Base-by-base conservation (phyloP, 108 stramenopile species). In the Fragilaria crotonensis region DNA sequence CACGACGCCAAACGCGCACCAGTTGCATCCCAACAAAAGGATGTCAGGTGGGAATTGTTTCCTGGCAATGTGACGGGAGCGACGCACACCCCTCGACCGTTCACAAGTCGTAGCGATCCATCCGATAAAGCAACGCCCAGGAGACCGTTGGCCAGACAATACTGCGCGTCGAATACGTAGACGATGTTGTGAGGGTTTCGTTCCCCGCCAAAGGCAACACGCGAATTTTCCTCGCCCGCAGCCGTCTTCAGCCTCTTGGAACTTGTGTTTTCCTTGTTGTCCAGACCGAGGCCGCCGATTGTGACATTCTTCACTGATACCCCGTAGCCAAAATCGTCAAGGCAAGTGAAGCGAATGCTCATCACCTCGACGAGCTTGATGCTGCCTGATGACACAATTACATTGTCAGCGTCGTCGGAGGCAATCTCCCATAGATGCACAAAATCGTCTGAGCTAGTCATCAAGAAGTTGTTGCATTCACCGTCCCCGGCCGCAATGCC, bases 51-150 rank as follows among this genome's bases (percentile, higher is more conserved):
- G 19, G 76, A 74, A 41, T 72, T 48, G 1, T 26, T 26, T 0
- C 78, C 82, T 2, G 83, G 83, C 0, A 84, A 60, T 9, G 61
- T 52, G 18, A 84, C 25, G 32, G 77, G 51, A 7, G 79, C 66
- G 11, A 84, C 55, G 52, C 83, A 84, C 7, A 73, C 28, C n/a
- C 83, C 83, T 20, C 83, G 64, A 22, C 78, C 77, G 68, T 84
- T 84, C 22, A 80, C 33, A 28, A 84, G 30, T 5, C 83, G 70
- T 17, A 80, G 57, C 47, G 81, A 84, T 29, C 91, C 91, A 75
- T 93, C 91, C 17, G 91, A 84, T 19, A 93, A 62, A 19, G 91
- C 91, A 4, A 64, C 91, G 21, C 82, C 91, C 46, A 93, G 7
- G n/a, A 87, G 67, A 57, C 76, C 81, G 58, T 69, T 91, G 21